Conservation (phyloP, 257 asterid species). For the Oldenlandia corymbosa region DNA sequence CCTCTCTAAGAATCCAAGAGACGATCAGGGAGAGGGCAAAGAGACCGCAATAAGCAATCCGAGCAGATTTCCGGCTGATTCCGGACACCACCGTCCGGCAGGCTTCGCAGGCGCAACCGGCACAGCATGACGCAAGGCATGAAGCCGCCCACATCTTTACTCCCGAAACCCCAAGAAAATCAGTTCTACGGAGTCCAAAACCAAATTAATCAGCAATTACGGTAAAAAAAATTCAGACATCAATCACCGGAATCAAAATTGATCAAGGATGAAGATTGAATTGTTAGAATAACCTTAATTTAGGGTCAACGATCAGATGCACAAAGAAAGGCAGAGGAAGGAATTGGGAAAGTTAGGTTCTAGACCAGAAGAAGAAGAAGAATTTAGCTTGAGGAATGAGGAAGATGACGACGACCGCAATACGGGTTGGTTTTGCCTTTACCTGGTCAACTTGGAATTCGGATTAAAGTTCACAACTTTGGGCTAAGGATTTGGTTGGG, state of each 20-base stretch:
- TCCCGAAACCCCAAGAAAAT: not conserved
- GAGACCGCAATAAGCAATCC: constrained; percentile 85
- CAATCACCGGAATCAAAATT: not conserved
- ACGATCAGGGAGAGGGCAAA: constrained; percentile 70
- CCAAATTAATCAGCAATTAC: not conserved
- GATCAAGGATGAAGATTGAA: not conserved
- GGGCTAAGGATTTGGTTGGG: not conserved
- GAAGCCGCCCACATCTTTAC: constrained; percentile 82
- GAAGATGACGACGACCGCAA: not conserved
- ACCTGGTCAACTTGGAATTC: no score
- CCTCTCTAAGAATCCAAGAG: constrained; percentile 85
- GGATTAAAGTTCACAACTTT: no score
- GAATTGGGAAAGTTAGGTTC: constrained; percentile 4
- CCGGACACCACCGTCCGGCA: constrained; percentile 77
- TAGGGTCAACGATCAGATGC: not conserved
- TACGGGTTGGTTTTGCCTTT: not conserved
- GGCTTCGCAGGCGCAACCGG: constrained; percentile 76
- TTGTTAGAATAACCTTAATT: not conserved
- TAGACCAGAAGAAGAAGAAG: not conserved
- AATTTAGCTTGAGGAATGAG: not conserved
- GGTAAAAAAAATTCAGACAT: not conserved
- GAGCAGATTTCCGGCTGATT: constrained; percentile 78
- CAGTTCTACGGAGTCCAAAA: not conserved
- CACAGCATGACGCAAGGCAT: constrained; percentile 84
- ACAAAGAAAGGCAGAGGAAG: not conserved